A percentile compares a stretch with the other conserved stretches of the same genome.
Conservation (phyloP, 2,329 filamentous ascomycete species). For the Aureobasidium lini region DNA sequence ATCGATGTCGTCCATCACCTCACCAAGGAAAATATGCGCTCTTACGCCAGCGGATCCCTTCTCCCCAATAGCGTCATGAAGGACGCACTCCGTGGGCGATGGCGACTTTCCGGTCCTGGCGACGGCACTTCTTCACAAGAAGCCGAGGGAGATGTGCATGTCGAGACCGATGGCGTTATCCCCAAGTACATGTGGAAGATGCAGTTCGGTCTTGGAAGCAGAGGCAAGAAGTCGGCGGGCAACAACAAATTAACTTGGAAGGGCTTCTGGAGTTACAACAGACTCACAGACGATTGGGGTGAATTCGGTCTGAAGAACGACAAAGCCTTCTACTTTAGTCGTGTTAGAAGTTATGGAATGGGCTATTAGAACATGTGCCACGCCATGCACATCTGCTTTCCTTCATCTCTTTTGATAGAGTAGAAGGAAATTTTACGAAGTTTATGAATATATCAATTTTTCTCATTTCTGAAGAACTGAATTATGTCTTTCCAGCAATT, state of each 20-base stretch:
- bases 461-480: too few relatives aligned
- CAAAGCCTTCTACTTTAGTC: slow-evolving; percentile 52
- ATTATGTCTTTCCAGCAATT: too few relatives aligned
- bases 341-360: slow-evolving; percentile 48
- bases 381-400: too few relatives aligned
- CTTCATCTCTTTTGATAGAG: too few relatives aligned
- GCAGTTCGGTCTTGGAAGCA: slow-evolving; percentile 60
- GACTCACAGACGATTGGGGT: slow-evolving; percentile 81
- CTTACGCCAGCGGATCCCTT: slow-evolving; percentile 29
- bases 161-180: slow-evolving; percentile 80
- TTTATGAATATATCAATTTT: too few relatives aligned
- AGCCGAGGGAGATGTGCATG: slow-evolving; percentile 60
- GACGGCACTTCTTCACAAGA: slow-evolving; percentile 25
- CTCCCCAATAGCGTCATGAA: slow-evolving; percentile 55
- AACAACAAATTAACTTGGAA: slow-evolving; percentile 89
- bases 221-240: slow-evolving; percentile 47
- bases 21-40: slow-evolving; percentile 58
- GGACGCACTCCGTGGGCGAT: slow-evolving; percentile 57
- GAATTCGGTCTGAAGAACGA: slow-evolving; percentile 65
- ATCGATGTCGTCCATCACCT: slow-evolving; percentile 81
- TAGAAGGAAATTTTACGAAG: too few relatives aligned
- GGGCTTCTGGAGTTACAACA: slow-evolving; percentile 86
- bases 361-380: neutral
- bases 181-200: slow-evolving; percentile 78
- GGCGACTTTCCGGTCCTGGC: slow-evolving; percentile 53